Percentiles rank a stretch among this genome's conserved stretches.
Evolutionary conservation across 805 yeast species (phyloP).

Genomic region (Isabelozyma rhagii): DNA sequence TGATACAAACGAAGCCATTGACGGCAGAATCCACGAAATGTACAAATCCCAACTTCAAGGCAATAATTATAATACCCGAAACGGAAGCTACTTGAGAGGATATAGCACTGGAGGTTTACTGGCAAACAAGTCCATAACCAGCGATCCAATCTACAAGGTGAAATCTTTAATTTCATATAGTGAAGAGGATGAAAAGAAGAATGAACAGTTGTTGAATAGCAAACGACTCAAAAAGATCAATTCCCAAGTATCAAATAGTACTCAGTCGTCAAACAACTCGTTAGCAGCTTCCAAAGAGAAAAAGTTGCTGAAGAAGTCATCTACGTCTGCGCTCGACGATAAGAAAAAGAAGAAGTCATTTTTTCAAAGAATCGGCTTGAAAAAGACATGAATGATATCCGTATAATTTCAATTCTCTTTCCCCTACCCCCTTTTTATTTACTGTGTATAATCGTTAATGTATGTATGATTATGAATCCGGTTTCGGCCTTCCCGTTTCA

Average conservation of each 20-base stretch:
- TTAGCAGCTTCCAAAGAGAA: not conserved
- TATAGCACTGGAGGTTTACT: not conserved
- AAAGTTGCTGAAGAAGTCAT: not conserved
- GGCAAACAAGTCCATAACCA: not conserved
- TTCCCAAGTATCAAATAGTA: conserved; percentile 1
- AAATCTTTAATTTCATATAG: conserved; percentile 34
- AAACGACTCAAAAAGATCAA: not conserved
- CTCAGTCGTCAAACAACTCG: not conserved
- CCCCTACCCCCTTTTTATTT: not conserved
- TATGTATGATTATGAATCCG: not conserved
- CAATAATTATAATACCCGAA: not conserved
- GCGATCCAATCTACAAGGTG: conserved; percentile 34
- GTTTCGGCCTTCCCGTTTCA: too few relatives aligned
- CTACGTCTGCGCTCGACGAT: conserved; percentile 5
- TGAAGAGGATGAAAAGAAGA: conserved; percentile 27
- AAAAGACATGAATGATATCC: conserved; percentile 9
- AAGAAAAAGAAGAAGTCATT: conserved; percentile 15
- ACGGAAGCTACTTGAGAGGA: not conserved
- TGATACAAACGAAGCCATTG: conserved; percentile 17
- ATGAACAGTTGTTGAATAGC: conserved; percentile 1
- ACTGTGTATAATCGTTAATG: not conserved
- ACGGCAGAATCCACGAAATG: conserved; percentile 34
- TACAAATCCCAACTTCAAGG: conserved; percentile 20
- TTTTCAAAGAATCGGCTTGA: conserved; percentile 22
- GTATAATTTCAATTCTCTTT: not conserved